Percentiles rank a stretch among this genome's conserved stretches.
These are phyloP conservation scores for Albizia julibrissin DNA, from an alignment of 306 rosid species.

Conservation along the genomic window DNA sequence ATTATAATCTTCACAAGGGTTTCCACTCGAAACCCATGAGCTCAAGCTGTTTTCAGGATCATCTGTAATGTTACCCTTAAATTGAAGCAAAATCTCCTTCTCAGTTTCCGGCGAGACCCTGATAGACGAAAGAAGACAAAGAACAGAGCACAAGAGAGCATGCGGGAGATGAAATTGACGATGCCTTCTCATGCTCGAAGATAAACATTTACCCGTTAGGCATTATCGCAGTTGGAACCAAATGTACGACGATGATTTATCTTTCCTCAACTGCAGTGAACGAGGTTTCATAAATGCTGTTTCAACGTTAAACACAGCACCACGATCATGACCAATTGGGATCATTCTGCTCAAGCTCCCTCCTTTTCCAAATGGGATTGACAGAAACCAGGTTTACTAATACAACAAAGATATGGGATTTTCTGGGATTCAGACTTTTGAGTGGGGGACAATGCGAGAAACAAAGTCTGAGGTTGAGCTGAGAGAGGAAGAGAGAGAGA, in stretches of 20 bases:
- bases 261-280: slow-evolving; percentile 37
- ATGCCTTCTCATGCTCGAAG: slow-evolving; percentile 84
- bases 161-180: slow-evolving; percentile 58
- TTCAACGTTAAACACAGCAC: slow-evolving; percentile 36
- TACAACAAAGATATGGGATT: slow-evolving; percentile 45
- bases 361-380: slow-evolving; percentile 31
- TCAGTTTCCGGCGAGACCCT: slow-evolving; percentile 58
- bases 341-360: slow-evolving; percentile 40
- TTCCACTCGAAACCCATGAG: slow-evolving; percentile 65
- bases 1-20: slow-evolving; percentile 65
- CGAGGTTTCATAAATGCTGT: slow-evolving; percentile 30
- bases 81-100: slow-evolving; percentile 86
- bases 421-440: slow-evolving; percentile 1
- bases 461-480: not conserved
- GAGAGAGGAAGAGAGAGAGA: not conserved
- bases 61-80: slow-evolving; percentile 68
- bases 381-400: not conserved
- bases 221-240: slow-evolving; percentile 53
- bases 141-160: slow-evolving; percentile 64
- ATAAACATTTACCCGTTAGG: slow-evolving; percentile 59
- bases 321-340: slow-evolving; percentile 40
- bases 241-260: slow-evolving; percentile 34
- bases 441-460: slow-evolving; percentile 34
- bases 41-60: slow-evolving; percentile 68
- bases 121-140: slow-evolving; percentile 44